Base-by-base conservation (phyloP, 2,329 filamentous ascomycete species). In the Paramyrothecium sp. region DNA sequence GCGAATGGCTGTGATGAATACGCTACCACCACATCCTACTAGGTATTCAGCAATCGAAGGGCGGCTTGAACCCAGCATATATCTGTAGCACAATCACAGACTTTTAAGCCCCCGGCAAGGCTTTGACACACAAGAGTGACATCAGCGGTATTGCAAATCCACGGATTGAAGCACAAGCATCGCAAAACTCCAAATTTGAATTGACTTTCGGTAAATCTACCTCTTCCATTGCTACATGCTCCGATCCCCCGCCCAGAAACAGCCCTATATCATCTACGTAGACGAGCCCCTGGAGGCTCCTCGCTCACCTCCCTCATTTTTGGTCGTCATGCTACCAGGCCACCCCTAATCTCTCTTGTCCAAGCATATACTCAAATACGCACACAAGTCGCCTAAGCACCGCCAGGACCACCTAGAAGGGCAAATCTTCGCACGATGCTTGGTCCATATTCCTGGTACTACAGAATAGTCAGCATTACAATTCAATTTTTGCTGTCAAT, bases 381-480 rank as follows among this genome's bases (percentile, higher is more conserved):
- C 55, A 58, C 33, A 41, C 38, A 54, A 21, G 51, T 54, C 54
- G 49, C 57, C 63, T 67, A 92, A 67, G 89, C 89, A 68, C 89
- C 90, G 52, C 93, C 94, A 12, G 95, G 95, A 21, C 94, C 95
- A 72, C 95, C 95, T 62, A 98, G 81, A 63, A 98, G 82, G 62
- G 93, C 94, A 75, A 98, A 98, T 78, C 94, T 88, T 75, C 94
- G 86, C 59, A 97, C 94, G 75, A 97, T 97, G 73, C 92, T 93
- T 17, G 94, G 94, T 19, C 95, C 94, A 72, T 96, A 93, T 80
- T 97, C 94, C 76, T 97, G 91, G 73, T 97, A 97, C 82, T 94
- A 75, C 53, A 72, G 8, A 47, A 2, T 17, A 16, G 58, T 69
- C 60, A 72, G 69, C 58, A 19, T n/a, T n/a, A 7, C 16, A 30